A percentile compares a stretch with the other conserved stretches of the same genome.
Conservation (phyloP, 176 grass and related monocot genomes). For the Luzula sylvatica region DNA sequence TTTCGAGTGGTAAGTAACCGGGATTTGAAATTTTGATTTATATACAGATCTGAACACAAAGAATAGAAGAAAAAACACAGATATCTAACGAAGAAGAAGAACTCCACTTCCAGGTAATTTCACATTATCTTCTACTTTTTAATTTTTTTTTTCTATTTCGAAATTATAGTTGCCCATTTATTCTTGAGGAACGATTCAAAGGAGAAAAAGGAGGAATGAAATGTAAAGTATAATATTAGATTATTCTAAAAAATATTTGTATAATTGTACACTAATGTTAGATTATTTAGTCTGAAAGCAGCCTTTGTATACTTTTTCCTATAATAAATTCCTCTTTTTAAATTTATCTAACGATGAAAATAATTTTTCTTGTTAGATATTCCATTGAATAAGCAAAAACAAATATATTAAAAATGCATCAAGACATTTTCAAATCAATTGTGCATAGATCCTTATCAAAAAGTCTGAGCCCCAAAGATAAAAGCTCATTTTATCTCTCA, state of each 20-base stretch:
- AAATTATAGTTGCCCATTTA: too few relatives aligned
- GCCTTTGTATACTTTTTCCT: slow-evolving; percentile 9
- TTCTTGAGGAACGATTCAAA: too few relatives aligned
- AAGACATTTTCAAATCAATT: slow-evolving; percentile 70
- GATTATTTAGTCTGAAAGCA: not conserved
- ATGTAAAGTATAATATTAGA: too few relatives aligned
- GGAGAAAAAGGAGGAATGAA: too few relatives aligned
- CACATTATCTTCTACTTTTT: not conserved
- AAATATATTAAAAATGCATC: slow-evolving; percentile 51
- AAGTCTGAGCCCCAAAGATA: slow-evolving; percentile 26
- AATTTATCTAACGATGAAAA: slow-evolving; percentile 24
- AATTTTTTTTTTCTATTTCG: too few relatives aligned
- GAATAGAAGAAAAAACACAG: slow-evolving; percentile 7
- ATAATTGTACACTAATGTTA: too few relatives aligned
- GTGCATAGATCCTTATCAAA: slow-evolving; percentile 84
- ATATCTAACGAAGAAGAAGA: too few relatives aligned
- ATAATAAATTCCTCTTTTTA: not conserved
- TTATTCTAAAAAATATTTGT: too few relatives aligned
- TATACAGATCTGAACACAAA: slow-evolving; percentile 15
- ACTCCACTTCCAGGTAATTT: slow-evolving; percentile 2
- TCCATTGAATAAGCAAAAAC: not conserved
- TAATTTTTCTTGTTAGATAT: slow-evolving; percentile 5
- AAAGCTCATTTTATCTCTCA: slow-evolving; percentile 25
- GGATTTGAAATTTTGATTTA: not conserved
- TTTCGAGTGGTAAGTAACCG: too few relatives aligned